These are phyloP conservation scores for Podila epicladia DNA, from an alignment of 192 early-diverging fungal genomes.

Conservation along the genomic window DNA sequence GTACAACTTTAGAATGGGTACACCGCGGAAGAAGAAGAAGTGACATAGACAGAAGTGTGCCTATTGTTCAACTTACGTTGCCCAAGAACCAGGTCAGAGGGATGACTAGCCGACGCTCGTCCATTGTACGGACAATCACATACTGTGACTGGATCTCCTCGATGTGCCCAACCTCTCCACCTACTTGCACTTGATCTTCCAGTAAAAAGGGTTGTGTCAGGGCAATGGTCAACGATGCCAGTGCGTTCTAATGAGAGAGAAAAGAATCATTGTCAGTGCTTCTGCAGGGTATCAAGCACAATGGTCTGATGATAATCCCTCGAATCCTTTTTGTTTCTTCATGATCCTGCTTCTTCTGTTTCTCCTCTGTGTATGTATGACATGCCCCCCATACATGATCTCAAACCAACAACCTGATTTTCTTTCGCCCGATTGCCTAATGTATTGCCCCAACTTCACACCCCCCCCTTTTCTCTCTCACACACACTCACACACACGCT, in stretches of 20 bases:
- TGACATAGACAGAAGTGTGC: neutral
- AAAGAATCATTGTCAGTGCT: no score
- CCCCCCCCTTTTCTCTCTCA: neutral
- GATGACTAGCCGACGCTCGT: slow-evolving; percentile 49
- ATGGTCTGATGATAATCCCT: no score
- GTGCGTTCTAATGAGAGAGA: slow-evolving; percentile 24
- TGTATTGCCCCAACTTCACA: neutral
- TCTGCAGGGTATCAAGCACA: no score
- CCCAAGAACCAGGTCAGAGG: slow-evolving; percentile 51
- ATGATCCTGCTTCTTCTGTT: no score
- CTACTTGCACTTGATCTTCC: slow-evolving; percentile 47
- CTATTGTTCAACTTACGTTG: slow-evolving; percentile 16
- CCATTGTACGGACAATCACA: slow-evolving; percentile 46
- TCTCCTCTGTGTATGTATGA: no score
- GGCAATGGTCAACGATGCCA: slow-evolving; percentile 55
- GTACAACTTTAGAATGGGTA: no score
- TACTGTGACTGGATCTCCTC: slow-evolving; percentile 57
- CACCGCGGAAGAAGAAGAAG: no score
- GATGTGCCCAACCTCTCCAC: slow-evolving; percentile 41
- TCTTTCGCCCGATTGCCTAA: no score
- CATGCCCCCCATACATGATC: no score
- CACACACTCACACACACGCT: no score
- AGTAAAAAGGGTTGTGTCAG: slow-evolving; percentile 55
- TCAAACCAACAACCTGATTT: no score
- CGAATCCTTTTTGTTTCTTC: no score